These are phyloP conservation scores for Ramaria sp. DNA, from an alignment of 768 basidiomycete species.

Conservation along the genomic window DNA sequence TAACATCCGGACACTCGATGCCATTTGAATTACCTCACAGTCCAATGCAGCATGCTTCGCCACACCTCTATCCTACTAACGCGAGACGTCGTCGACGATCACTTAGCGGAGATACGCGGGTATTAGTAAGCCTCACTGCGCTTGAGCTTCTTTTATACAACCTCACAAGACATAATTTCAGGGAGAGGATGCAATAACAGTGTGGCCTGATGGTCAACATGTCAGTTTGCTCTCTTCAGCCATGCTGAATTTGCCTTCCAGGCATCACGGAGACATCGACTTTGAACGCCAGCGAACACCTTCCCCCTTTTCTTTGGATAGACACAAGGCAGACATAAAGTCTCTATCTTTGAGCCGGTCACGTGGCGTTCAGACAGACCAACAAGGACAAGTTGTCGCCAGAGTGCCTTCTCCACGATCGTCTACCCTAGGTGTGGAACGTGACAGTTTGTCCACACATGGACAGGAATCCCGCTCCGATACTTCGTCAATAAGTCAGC, in stretches of 20 bases:
- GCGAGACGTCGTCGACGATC: background rate
- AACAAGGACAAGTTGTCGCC: background rate
- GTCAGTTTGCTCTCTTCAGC: background rate
- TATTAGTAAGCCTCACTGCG: background rate
- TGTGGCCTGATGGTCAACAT: background rate
- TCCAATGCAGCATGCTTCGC: background rate
- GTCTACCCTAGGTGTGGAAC: constrained; percentile 1
- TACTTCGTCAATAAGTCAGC: background rate
- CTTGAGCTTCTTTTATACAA: background rate
- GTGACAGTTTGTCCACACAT: background rate
- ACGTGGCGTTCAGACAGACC: background rate
- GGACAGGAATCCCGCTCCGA: background rate
- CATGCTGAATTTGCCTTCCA: background rate
- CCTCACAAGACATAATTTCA: background rate
- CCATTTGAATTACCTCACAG: background rate
- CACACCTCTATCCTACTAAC: background rate
- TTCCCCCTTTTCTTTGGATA: background rate
- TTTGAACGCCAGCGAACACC: background rate
- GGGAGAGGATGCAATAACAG: background rate
- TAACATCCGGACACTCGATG: background rate
- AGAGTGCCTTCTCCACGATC: constrained; percentile 2
- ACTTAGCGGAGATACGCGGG: background rate
- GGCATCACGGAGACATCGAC: background rate
- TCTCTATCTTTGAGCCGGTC: background rate
- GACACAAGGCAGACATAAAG: background rate